Evolutionary conservation across 352 stramenopile genomes (phyloP), one percentile per base, ranked within the genome.

Genomic region (Phytophthora fragariaefolia): DNA sequence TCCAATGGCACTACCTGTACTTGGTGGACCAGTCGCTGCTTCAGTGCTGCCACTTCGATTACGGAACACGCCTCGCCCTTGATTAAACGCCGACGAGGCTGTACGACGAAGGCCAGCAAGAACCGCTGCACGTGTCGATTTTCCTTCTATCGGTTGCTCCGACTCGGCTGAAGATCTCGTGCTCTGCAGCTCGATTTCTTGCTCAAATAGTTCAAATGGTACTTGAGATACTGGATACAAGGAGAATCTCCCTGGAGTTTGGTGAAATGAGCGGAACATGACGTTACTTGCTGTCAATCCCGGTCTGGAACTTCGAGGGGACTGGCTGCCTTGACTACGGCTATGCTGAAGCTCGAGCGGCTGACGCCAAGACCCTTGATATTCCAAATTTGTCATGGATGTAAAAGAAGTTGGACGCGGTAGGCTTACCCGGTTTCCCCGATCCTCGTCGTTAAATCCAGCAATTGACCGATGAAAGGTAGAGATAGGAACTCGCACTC

Each of bases 191-290:
- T 90, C 81, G 63, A 92, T 89, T 58, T 92, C 83, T 13, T 87
- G 73, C 46, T 92, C 81, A 68, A 92, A 92, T 36, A 92, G 60
- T 69, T 92, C 83, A 28, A 92, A 92, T 0, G 83, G 83, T 3
- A 92, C 83, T 48, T 92, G 83, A 7, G 83, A 89, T 0, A 92
- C 83, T 1, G 83, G 83, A 56, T 90, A 92, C 23, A 90, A 59
- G 17, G 83, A 90, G 47, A 79, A 88, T 5, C 79, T 69, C 5
- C 71, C 74, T 20, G 60, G 55, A 1, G 64, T 69, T 38, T 74
- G 65, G 26, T 68, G 42, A 32, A 67, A 75, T 22, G 66, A 64
- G 47, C 43, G 69, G 28, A 74, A 74, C n/a, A 47, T 66, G 45
- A 61, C 40, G 24, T 42, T 56, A 20, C 54, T 71, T 7, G 64